phyloP scores from a whole-genome alignment of 2,329 filamentous ascomycete genomes.

The Cladosporium velox region DNA sequence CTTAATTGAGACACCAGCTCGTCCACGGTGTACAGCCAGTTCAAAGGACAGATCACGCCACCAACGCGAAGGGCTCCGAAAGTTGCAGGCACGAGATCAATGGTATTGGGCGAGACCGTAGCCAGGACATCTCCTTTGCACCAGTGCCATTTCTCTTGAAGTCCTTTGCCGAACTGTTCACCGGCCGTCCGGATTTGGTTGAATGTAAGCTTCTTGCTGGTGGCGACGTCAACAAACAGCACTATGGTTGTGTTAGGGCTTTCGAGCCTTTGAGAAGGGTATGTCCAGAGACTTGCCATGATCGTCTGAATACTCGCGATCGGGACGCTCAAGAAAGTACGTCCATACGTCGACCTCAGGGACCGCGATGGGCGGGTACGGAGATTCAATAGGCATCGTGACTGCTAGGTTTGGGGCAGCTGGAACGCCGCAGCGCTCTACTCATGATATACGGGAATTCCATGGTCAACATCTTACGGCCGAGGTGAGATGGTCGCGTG shows the following conservation, averaged over 20 bases:
- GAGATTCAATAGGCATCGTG: neutral
- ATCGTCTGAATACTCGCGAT: neutral
- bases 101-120: slow-evolving; percentile 80
- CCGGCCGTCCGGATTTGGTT: neutral
- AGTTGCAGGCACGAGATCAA: slow-evolving; percentile 76
- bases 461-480: neutral
- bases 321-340: neutral
- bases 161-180: slow-evolving; percentile 70
- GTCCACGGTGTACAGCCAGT: slow-evolving; percentile 79
- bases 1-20: slow-evolving; percentile 84
- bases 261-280: neutral
- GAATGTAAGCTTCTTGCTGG: neutral
- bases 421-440: neutral
- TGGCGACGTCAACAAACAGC: neutral
- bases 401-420: neutral
- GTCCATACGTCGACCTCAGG: neutral
- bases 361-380: neutral
- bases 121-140: slow-evolving; percentile 79
- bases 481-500: neutral
- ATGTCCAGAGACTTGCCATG: neutral
- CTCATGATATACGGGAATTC: neutral
- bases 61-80: slow-evolving; percentile 84
- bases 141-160: slow-evolving; percentile 75
- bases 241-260: neutral
- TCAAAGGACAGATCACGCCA: slow-evolving; percentile 77